phyloP scores from a whole-genome alignment of 75 land plant species.

The Cunninghamia lanceolata region DNA sequence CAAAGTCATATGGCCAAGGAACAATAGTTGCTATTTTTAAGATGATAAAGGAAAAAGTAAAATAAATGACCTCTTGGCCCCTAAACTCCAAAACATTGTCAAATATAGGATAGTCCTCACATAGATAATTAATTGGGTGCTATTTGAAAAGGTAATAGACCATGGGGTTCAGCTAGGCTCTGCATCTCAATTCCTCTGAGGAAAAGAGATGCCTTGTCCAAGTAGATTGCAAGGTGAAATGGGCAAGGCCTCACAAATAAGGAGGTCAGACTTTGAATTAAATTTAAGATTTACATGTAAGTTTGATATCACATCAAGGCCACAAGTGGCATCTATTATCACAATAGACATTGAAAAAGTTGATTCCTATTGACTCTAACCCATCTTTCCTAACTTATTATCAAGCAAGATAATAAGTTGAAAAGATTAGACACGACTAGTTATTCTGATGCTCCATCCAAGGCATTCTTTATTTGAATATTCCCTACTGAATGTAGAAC shows the following conservation, averaged over 20 bases:
- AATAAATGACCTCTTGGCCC: background rate
- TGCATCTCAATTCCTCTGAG: too few relatives aligned
- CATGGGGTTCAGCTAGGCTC: too few relatives aligned
- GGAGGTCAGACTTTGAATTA: background rate
- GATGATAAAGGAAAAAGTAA: background rate
- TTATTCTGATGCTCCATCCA: background rate
- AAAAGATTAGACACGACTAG: background rate
- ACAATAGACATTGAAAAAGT: background rate
- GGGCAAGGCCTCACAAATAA: background rate
- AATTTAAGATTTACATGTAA: too few relatives aligned
- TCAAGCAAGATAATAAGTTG: background rate
- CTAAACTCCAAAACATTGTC: background rate
- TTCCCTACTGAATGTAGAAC: too few relatives aligned
- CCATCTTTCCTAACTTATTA: background rate
- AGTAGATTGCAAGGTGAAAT: background rate
- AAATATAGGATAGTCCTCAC: too few relatives aligned
- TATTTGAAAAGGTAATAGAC: too few relatives aligned
- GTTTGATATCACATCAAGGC: background rate
- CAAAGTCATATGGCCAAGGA: background rate
- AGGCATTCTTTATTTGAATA: background rate
- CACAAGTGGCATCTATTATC: background rate
- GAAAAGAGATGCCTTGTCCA: background rate
- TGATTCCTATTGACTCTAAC: background rate
- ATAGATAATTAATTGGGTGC: too few relatives aligned
- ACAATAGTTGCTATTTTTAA: background rate